Evolutionary conservation across 306 rosid species (phyloP), one percentile per base, ranked within the genome.

Genomic region (Datisca glomerata): DNA sequence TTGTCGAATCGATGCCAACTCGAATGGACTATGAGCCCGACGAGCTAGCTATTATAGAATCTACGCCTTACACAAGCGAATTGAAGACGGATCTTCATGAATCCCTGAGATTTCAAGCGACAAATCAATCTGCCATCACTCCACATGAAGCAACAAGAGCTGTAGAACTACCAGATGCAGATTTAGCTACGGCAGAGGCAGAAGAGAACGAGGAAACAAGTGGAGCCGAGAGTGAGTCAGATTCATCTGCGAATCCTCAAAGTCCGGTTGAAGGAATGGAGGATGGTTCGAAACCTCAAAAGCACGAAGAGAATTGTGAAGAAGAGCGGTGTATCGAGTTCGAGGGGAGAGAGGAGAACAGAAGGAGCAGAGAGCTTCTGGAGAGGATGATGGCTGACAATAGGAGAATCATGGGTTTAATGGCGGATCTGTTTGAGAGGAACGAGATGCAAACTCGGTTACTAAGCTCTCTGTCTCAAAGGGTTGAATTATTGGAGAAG

Each of bases 401-500:
- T 32, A 54, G 65, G 63, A 80, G 24, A 56, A 71, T 78, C 79
- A 70, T 70, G 74, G 46, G 50, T 8, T 43, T 78, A 70, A 73
- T 86, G 86, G 41, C 47, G 1, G 61, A 68, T 37, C 47, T 81
- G 39, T 59, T 52, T 40, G 53, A 73, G 57, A 60, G 45, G 55
- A 81, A 78, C 36, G 72, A 66, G 23, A 45, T 34, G 61, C 94
- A 86, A 18, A 73, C 71, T 5, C 25, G 27, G 36, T 23, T 78
- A 44, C 60, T 81, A 1, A 55, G 59, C 34, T 72, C 79, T 11
- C 72, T 86, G 40, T 49, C 81, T 0, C 73, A 64, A 1, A 68
- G 94, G 32, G 92, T 86, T 32, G 83, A 56, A 27, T 63, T 49
- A n/a, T 49, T 81, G 22, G 94, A 81, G 63, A 78, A 56, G 54